Evolutionary conservation across 352 stramenopile species (phyloP).

Genomic region (Globisporangium nagaii): DNA sequence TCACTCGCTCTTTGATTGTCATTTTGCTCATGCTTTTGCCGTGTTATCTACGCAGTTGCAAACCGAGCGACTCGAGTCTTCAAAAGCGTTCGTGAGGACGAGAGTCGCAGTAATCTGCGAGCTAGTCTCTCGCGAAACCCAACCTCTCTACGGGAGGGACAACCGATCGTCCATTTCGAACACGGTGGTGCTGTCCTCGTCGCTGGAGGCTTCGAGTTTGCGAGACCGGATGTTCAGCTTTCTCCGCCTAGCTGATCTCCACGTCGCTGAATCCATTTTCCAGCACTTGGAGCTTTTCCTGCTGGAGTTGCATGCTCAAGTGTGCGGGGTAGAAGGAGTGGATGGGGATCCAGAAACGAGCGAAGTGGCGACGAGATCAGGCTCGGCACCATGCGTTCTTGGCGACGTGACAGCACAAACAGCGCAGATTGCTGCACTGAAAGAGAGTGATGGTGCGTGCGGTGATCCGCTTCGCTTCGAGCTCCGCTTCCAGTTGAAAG

Average conservation of each 20-base stretch:
- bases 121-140: constrained; percentile 14
- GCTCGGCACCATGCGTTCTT: too few relatives aligned
- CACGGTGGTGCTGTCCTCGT: constrained; percentile 1
- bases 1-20: not conserved
- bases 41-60: constrained; percentile 13
- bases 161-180: not conserved
- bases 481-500: not conserved
- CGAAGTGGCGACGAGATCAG: too few relatives aligned
- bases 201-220: constrained; percentile 25
- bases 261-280: constrained; percentile 38
- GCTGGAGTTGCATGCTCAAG: constrained; percentile 18
- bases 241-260: constrained; percentile 38
- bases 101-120: constrained; percentile 20
- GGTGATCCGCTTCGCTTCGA: not conserved
- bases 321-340: constrained; percentile 20
- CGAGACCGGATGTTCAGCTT: constrained; percentile 55
- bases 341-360: not conserved
- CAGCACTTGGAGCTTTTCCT: constrained; percentile 29
- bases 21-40: not conserved
- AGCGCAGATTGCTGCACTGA: not conserved
- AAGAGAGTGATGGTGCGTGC: not conserved
- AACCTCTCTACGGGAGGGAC: constrained; percentile 12
- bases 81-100: constrained; percentile 8
- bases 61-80: constrained; percentile 7
- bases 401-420: not conserved